phyloP scores from a whole-genome alignment of 2,329 filamentous ascomycete genomes.

The Aspergillus awamori region DNA sequence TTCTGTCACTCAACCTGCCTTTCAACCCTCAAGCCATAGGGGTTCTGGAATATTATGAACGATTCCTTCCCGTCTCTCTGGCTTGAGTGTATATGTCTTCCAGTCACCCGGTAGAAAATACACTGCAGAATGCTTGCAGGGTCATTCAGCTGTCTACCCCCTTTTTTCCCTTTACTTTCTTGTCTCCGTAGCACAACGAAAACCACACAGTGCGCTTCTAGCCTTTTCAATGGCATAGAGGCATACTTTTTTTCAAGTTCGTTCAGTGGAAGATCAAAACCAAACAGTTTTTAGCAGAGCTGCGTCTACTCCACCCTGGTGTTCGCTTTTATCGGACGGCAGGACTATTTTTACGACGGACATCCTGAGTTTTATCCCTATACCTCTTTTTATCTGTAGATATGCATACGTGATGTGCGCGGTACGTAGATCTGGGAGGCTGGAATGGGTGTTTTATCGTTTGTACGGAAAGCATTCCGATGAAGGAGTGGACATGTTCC shows the following conservation, averaged over 20 bases:
- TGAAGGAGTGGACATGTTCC: background rate
- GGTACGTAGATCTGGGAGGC: no score
- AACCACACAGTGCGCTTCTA: slow-evolving; percentile 45
- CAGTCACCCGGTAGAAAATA: background rate
- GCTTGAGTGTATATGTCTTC: background rate
- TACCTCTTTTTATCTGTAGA: background rate
- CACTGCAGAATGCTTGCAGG: background rate
- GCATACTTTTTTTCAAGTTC: slow-evolving; percentile 47
- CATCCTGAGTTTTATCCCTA: slow-evolving; percentile 29
- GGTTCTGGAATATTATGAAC: background rate
- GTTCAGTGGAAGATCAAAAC: slow-evolving; percentile 53
- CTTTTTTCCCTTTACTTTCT: background rate
- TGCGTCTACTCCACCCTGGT: slow-evolving; percentile 55
- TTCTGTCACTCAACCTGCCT: background rate
- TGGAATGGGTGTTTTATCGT: background rate
- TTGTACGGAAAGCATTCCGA: background rate
- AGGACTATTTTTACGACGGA: slow-evolving; percentile 53
- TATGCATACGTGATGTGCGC: background rate
- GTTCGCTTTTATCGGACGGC: slow-evolving; percentile 42
- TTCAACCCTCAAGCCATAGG: background rate
- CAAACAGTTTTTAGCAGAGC: slow-evolving; percentile 53
- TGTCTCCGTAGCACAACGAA: background rate
- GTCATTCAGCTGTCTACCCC: background rate
- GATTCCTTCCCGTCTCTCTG: background rate
- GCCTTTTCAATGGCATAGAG: slow-evolving; percentile 40